These are phyloP conservation scores for Bryum argenteum DNA, from an alignment of 225 moss, liverwort and hornwort species.

Conservation along the genomic window DNA sequence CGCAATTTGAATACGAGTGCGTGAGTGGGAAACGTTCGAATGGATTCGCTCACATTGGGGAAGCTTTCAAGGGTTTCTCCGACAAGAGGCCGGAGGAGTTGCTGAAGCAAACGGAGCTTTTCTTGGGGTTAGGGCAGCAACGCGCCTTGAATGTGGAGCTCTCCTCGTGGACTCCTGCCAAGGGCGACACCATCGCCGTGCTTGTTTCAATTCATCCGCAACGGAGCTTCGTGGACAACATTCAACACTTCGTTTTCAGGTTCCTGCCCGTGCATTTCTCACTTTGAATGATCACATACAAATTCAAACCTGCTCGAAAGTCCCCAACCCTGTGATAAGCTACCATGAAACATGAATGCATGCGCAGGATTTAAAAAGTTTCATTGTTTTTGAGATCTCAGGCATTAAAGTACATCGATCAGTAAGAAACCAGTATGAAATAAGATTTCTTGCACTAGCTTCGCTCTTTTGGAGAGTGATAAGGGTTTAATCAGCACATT, in stretches of 20 bases:
- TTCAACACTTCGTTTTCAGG: conserved; percentile 42
- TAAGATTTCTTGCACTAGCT: no score
- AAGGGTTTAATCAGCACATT: no score
- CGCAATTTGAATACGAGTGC: conserved; percentile 26
- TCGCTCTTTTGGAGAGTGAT: no score
- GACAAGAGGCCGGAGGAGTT: conserved; percentile 28
- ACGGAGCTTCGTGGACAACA: conserved; percentile 27
- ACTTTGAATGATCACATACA: no score
- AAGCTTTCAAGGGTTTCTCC: conserved; percentile 32
- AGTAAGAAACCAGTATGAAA: no score
- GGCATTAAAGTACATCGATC: no score
- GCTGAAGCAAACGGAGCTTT: conserved; percentile 34
- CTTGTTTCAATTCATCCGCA: conserved; percentile 50
- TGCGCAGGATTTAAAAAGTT: no score
- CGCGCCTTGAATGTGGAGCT: conserved; percentile 44
- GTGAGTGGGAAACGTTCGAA: conserved; percentile 2
- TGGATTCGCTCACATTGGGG: conserved; percentile 41
- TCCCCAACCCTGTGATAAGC: no score
- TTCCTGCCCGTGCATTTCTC: background rate
- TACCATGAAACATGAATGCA: no score
- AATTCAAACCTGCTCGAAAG: no score
- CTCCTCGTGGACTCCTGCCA: conserved; percentile 57
- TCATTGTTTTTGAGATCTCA: no score
- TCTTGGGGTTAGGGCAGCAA: conserved; percentile 40
- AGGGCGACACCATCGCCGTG: conserved; percentile 69